Percentiles rank a stretch among this genome's conserved stretches.
Conservation (phyloP, 1,139 yeast genomes). For the Kodamaea alishanica region DNA sequence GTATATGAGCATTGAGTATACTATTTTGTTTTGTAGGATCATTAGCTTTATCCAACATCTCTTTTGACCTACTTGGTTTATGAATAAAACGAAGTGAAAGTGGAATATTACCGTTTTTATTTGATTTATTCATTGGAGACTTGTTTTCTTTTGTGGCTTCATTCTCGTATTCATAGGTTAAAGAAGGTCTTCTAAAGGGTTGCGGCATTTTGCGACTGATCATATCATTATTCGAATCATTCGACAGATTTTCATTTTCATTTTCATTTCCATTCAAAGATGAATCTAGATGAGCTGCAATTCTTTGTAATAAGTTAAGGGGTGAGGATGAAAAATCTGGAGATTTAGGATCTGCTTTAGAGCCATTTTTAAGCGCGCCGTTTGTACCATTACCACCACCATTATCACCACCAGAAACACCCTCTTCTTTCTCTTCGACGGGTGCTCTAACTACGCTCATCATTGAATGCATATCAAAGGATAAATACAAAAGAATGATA, state of each 20-base stretch:
- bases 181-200: not conserved
- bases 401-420: conserved; percentile 40
- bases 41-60: conserved; percentile 29
- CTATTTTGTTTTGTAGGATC: conserved; percentile 37
- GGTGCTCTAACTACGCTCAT: too few species aligned
- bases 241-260: not conserved
- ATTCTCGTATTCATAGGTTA: not conserved
- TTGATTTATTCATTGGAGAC: not conserved
- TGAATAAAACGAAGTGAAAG: conserved; percentile 40
- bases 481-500: too few species aligned
- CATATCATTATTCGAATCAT: too few species aligned
- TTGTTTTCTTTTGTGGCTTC: not conserved
- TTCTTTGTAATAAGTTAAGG: not conserved
- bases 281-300: conserved; percentile 1
- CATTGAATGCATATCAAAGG: too few species aligned
- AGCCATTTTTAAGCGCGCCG: conserved; percentile 62
- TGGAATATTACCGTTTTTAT: conserved; percentile 14
- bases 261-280: not conserved
- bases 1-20: conserved; percentile 18
- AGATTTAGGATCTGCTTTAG: not conserved
- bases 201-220: not conserved
- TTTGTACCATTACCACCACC: conserved; percentile 87
- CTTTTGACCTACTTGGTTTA: conserved; percentile 37
- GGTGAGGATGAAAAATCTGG: not conserved
- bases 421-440: conserved; percentile 22